Percentiles rank a stretch among this genome's conserved stretches.
phyloP scores from a whole-genome alignment of 495 filamentous ascomycete genomes.

The Choiromyces venosus region DNA sequence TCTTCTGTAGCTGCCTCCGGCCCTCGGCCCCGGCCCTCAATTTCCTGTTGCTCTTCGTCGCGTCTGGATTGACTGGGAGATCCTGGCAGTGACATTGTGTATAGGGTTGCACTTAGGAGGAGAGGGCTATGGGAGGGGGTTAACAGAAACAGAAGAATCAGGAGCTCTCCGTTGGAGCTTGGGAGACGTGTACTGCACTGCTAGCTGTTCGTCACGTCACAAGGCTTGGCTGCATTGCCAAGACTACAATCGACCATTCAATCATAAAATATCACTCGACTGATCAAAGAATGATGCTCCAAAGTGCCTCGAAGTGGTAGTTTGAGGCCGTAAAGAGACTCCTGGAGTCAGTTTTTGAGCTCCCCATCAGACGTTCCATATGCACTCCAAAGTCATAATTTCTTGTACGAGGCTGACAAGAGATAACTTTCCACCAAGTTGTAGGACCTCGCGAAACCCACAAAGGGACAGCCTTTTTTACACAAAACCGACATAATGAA shows the following conservation, averaged over 20 bases:
- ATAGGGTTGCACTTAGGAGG: not conserved
- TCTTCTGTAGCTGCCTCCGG: slow-evolving; percentile 6
- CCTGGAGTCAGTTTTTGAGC: too few relatives aligned
- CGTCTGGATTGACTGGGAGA: not conserved
- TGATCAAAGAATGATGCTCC: too few relatives aligned
- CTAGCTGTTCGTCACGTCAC: not conserved
- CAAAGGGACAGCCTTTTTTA: too few relatives aligned
- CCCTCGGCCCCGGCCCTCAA: not conserved
- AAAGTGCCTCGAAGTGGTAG: too few relatives aligned
- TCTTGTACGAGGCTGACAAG: too few relatives aligned
- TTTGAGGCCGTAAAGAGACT: too few relatives aligned
- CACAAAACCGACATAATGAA: too few relatives aligned
- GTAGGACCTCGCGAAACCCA: too few relatives aligned
- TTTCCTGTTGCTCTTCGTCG: slow-evolving; percentile 5
- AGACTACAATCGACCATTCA: not conserved
- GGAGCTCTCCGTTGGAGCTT: not conserved
- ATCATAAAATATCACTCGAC: not conserved
- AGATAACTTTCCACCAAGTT: too few relatives aligned
- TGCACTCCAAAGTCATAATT: too few relatives aligned
- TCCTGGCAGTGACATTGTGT: slow-evolving; percentile 15
- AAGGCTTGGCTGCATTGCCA: not conserved
- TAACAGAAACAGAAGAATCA: not conserved
- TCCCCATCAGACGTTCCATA: too few relatives aligned
- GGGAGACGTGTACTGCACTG: not conserved
- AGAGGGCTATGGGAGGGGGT: not conserved